Percentiles rank a stretch among this genome's conserved stretches.
phyloP scores from a whole-genome alignment of 2,329 filamentous ascomycete species.

The Claviceps cyperi region DNA sequence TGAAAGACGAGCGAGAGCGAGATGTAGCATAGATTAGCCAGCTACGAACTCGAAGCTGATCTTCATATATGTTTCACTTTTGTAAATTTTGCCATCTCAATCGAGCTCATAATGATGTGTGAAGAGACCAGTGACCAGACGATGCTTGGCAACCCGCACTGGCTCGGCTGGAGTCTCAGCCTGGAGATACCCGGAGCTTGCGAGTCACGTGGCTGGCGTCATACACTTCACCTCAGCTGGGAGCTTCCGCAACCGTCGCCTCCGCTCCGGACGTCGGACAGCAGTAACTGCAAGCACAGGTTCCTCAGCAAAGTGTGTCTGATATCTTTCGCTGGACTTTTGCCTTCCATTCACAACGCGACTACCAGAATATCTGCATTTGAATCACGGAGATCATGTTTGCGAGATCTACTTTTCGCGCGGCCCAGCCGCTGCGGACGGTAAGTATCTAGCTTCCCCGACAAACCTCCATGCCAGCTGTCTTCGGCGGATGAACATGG shows the following conservation, averaged over 20 bases:
- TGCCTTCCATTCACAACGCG: neutral
- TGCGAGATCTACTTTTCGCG: slow-evolving; percentile 48
- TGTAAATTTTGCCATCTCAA: no score
- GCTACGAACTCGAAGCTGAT: no score
- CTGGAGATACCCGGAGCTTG: neutral
- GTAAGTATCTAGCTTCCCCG: slow-evolving; percentile 29
- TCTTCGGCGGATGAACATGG: neutral
- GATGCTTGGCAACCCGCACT: neutral
- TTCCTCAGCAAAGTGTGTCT: neutral
- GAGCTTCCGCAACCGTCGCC: neutral
- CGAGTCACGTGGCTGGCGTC: slow-evolving; percentile 6
- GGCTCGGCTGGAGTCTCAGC: neutral
- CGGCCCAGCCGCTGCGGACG: slow-evolving; percentile 49
- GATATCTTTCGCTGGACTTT: neutral
- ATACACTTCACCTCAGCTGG: neutral
- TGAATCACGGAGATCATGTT: slow-evolving; percentile 40
- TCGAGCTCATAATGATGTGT: no score
- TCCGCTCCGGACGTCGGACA: neutral
- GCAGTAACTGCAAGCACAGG: neutral
- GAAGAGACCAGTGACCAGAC: no score
- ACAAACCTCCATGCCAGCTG: neutral
- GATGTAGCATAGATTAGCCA: no score
- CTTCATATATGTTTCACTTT: no score
- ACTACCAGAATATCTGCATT: slow-evolving; percentile 9
- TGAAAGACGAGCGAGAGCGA: no score